These are phyloP conservation scores for Neofusicoccum parvum DNA, from an alignment of 2,329 filamentous ascomycete species.

Conservation along the genomic window DNA sequence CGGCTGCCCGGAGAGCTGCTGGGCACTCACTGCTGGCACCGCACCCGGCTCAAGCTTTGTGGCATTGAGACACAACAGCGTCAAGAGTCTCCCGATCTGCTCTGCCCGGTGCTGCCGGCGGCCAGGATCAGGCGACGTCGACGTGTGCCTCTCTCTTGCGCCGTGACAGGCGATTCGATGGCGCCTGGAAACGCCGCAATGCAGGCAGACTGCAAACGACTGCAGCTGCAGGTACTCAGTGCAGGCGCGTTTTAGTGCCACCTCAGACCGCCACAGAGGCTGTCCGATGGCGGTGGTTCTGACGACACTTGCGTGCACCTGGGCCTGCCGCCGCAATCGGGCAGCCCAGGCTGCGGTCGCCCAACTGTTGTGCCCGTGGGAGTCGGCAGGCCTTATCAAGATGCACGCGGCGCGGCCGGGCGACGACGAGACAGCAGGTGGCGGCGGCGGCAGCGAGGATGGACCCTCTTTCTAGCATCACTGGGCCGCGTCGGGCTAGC, in stretches of 20 bases:
- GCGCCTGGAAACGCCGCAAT: background rate
- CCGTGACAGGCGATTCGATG: background rate
- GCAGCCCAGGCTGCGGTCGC: background rate
- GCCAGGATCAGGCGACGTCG: background rate
- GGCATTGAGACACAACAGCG: background rate
- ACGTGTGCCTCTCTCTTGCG: background rate
- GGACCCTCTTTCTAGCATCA: background rate
- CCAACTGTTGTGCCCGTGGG: background rate
- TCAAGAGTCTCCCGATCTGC: background rate
- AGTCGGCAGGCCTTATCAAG: background rate
- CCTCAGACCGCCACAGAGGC: background rate
- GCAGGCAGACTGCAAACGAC: background rate
- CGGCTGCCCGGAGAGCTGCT: background rate
- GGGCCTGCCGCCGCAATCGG: background rate
- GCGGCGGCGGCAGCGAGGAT: background rate
- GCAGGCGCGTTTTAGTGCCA: constrained; percentile 3
- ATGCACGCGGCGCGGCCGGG: background rate
- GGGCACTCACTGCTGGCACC: background rate
- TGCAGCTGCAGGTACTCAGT: constrained; percentile 6
- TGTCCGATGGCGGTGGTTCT: background rate
- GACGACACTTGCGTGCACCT: background rate
- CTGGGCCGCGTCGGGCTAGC: background rate
- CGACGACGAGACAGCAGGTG: background rate
- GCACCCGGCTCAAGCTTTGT: background rate
- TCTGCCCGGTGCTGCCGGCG: background rate